A percentile compares a stretch with the other conserved stretches of the same genome.
phyloP scores from a whole-genome alignment of 768 basidiomycete species.

The Lactifluus volemus region DNA sequence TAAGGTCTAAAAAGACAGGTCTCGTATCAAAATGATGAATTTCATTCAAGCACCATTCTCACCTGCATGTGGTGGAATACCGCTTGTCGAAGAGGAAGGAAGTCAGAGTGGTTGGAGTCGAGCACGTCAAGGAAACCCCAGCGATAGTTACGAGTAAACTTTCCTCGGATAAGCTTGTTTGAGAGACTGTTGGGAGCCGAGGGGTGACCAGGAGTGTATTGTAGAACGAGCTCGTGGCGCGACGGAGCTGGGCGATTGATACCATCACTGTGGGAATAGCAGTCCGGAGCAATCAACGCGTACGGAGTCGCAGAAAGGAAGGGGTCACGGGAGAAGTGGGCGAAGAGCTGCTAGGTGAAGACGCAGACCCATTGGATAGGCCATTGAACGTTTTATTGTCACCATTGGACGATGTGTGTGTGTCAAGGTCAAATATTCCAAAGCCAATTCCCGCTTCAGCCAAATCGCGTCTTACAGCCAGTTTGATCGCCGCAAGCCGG shows the following conservation, averaged over 20 bases:
- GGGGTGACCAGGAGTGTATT: constrained; percentile 54
- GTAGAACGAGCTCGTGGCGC: constrained; percentile 63
- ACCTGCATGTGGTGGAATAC: constrained; percentile 89
- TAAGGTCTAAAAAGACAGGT: constrained; percentile 46
- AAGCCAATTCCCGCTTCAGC: constrained; percentile 83
- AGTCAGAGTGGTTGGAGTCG: constrained; percentile 74
- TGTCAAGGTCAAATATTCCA: constrained; percentile 79
- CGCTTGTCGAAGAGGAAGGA: constrained; percentile 63
- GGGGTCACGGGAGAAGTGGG: constrained; percentile 58
- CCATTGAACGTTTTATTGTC: constrained; percentile 47
- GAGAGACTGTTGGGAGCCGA: constrained; percentile 23
- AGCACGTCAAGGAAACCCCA: constrained; percentile 82
- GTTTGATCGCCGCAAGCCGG: constrained; percentile 68
- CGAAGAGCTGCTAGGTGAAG: constrained; percentile 47
- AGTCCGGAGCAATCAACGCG: constrained; percentile 76
- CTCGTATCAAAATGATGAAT: not conserved
- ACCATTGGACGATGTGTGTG: constrained; percentile 40
- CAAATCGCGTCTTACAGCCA: constrained; percentile 71
- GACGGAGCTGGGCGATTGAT: constrained; percentile 48
- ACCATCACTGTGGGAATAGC: constrained; percentile 78
- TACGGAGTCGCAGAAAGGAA: constrained; percentile 67
- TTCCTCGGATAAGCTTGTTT: constrained; percentile 63
- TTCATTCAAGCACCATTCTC: constrained; percentile 23
- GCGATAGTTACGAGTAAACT: constrained; percentile 64
- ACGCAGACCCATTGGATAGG: constrained; percentile 43